A percentile compares a stretch with the other conserved stretches of the same genome.
Evolutionary conservation across 1,284 basidiomycete species (phyloP).

Genomic region (Ganoderma boninense): DNA sequence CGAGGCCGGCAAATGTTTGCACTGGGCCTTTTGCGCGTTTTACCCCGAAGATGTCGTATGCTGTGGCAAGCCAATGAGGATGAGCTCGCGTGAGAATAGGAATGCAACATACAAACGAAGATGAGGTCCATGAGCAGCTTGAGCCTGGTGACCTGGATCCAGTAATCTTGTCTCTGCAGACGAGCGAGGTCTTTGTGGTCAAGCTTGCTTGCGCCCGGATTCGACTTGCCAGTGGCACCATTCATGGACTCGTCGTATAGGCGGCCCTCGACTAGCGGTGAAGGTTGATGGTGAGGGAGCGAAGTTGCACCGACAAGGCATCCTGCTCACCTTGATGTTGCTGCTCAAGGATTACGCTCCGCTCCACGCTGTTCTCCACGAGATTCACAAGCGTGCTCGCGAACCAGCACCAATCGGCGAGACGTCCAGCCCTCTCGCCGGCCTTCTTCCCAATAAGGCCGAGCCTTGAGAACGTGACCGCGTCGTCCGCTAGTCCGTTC

Average conservation of each 20-base stretch:
- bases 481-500: conserved; percentile 76
- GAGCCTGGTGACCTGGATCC: conserved; percentile 71
- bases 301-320: background rate
- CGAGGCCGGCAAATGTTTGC: conserved; percentile 72
- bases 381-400: conserved; percentile 77
- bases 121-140: conserved; percentile 84
- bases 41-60: conserved; percentile 65
- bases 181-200: conserved; percentile 77
- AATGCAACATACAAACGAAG: conserved; percentile 76
- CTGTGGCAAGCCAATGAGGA: conserved; percentile 40
- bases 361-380: conserved; percentile 82
- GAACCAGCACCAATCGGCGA: conserved; percentile 88
- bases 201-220: conserved; percentile 61
- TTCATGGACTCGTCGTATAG: conserved; percentile 77
- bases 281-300: conserved; percentile 8
- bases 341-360: conserved; percentile 67
- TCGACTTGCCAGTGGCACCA: conserved; percentile 75
- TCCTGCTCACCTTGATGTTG: conserved; percentile 62
- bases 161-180: conserved; percentile 74
- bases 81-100: background rate
- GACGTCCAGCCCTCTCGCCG: conserved; percentile 72
- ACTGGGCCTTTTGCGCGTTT: conserved; percentile 66
- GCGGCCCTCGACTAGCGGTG: conserved; percentile 66
- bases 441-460: conserved; percentile 70
- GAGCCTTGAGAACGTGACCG: conserved; percentile 74